phyloP scores from a whole-genome alignment of 306 rosid genomes.

The Ormosia semicastrata region DNA sequence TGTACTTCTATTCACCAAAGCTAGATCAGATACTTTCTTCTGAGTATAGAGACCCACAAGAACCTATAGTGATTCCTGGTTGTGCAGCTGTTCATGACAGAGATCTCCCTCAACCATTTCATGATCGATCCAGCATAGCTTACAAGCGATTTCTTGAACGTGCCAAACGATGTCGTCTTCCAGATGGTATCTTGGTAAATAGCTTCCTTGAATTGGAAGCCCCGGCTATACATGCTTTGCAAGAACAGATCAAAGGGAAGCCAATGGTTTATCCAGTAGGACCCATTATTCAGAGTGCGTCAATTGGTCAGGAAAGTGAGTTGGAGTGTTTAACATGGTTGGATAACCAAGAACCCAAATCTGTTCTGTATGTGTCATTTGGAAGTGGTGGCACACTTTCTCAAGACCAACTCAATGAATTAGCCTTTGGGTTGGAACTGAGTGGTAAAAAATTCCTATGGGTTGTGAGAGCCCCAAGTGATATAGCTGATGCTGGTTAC shows the following conservation, averaged over 20 bases:
- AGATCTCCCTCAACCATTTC: slow-evolving; percentile 26
- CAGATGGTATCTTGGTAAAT: slow-evolving; percentile 31
- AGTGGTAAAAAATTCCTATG: slow-evolving; percentile 20
- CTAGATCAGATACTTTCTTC: slow-evolving; percentile 27
- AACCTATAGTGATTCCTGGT: slow-evolving; percentile 26
- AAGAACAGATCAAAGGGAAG: not conserved
- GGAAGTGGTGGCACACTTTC: slow-evolving; percentile 38
- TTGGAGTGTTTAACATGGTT: slow-evolving; percentile 28
- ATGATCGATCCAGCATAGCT: not conserved
- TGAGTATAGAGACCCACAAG: slow-evolving; percentile 18
- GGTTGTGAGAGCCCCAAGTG: slow-evolving; percentile 31
- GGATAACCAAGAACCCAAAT: slow-evolving; percentile 25
- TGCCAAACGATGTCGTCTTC: not conserved
- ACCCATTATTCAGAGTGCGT: slow-evolving; percentile 34
- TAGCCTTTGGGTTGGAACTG: slow-evolving; percentile 33
- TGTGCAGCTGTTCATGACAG: not conserved
- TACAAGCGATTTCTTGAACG: slow-evolving; percentile 7
- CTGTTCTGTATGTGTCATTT: slow-evolving; percentile 35
- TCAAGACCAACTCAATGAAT: slow-evolving; percentile 16
- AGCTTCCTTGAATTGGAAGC: slow-evolving; percentile 22
- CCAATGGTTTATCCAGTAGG: slow-evolving; percentile 29
- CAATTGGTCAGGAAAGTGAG: not conserved
- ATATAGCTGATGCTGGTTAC: not conserved
- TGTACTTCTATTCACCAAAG: not conserved
- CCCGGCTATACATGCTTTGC: not conserved